phyloP scores from a whole-genome alignment of 2,329 filamentous ascomycete species.

The Davidsoniella neocaledoniae region DNA sequence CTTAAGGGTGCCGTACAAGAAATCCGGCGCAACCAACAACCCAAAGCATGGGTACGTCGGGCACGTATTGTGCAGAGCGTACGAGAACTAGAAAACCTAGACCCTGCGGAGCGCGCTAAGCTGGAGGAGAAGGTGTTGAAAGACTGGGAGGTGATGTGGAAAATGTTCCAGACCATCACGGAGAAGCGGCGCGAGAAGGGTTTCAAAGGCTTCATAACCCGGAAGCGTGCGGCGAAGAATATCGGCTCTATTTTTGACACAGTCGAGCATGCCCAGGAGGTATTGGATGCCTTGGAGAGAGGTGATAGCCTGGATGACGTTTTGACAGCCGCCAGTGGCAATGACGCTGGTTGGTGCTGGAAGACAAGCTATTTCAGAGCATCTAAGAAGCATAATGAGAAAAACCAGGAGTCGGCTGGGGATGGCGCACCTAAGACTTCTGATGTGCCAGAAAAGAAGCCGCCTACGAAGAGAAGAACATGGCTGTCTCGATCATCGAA shows the following conservation, averaged over 20 bases:
- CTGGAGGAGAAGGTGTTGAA: conserved; percentile 20
- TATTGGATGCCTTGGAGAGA: conserved; percentile 27
- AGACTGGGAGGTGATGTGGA: conserved; percentile 27
- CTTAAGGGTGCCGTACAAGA: conserved; percentile 50
- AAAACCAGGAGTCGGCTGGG: neutral
- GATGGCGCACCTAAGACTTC: neutral
- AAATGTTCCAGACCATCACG: conserved; percentile 24
- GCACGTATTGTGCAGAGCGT: conserved; percentile 43
- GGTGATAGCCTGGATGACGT: conserved; percentile 23
- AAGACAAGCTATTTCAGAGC: conserved; percentile 10
- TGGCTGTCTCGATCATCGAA: neutral
- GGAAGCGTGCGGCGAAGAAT: conserved; percentile 20
- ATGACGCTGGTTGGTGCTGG: conserved; percentile 5
- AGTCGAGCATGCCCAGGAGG: conserved; percentile 28
- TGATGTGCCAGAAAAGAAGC: neutral
- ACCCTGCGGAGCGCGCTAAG: conserved; percentile 18
- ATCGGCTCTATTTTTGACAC: conserved; percentile 30
- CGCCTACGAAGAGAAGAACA: neutral
- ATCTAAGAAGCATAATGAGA: neutral
- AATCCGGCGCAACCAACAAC: conserved; percentile 33
- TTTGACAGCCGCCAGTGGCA: neutral
- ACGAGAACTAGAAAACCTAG: conserved; percentile 24
- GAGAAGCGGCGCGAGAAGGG: conserved; percentile 18
- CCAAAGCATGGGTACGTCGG: conserved; percentile 35
- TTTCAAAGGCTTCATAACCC: conserved; percentile 17